A percentile compares a stretch with the other conserved stretches of the same genome.
Conservation (phyloP, 768 basidiomycete species). For the Termitomyces sp. region DNA sequence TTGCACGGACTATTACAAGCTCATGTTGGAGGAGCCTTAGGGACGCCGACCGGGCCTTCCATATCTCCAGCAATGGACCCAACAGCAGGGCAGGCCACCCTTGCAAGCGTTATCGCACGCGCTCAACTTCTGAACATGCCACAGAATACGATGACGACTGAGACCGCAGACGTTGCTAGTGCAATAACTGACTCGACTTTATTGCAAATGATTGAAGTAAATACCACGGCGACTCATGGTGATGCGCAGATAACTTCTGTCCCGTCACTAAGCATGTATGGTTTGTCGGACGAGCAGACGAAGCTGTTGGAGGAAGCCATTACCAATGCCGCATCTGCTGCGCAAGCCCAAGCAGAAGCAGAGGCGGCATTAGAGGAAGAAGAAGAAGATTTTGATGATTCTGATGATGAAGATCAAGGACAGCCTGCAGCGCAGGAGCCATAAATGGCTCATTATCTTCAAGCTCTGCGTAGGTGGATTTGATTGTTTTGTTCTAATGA, state of each 20-base stretch:
- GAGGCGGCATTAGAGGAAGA: conserved; percentile 73
- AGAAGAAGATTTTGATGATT: conserved; percentile 46
- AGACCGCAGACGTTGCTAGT: neutral
- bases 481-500: conserved; percentile 4
- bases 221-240: neutral
- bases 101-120: conserved; percentile 70
- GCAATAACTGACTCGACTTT: neutral
- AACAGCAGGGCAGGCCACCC: conserved; percentile 54
- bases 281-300: conserved; percentile 69
- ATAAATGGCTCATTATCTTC: neutral
- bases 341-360: conserved; percentile 74
- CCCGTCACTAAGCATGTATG: conserved; percentile 56
- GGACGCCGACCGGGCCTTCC: conserved; percentile 28
- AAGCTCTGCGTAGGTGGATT: conserved; percentile 3
- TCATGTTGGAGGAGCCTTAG: conserved; percentile 52
- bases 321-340: conserved; percentile 65
- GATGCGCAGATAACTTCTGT: conserved; percentile 15
- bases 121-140: conserved; percentile 49
- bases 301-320: conserved; percentile 67
- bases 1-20: conserved; percentile 52
- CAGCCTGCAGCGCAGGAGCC: conserved; percentile 19
- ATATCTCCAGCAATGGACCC: conserved; percentile 32
- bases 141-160: neutral
- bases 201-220: neutral
- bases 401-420: conserved; percentile 35